Evolutionary conservation across 495 filamentous ascomycete species (phyloP).

Genomic region (Penicillium cosmopolitanum): DNA sequence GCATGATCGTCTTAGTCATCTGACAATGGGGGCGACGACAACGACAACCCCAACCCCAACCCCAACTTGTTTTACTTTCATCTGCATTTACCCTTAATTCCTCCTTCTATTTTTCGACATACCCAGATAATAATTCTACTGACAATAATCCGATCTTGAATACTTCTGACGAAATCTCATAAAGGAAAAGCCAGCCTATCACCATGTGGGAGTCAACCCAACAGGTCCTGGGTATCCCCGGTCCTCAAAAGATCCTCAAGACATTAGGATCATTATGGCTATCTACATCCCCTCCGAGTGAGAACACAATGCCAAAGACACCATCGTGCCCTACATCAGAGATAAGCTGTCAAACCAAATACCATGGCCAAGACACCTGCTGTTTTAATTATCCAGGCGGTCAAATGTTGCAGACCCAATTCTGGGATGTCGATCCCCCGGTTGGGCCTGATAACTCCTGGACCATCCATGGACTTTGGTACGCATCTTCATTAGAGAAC

Average conservation of each 20-base stretch:
- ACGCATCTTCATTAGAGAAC: conserved; percentile 12
- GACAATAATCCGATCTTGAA: background rate
- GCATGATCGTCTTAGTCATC: conserved; percentile 32
- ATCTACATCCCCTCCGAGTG: conserved; percentile 21
- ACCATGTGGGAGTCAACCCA: conserved; percentile 29
- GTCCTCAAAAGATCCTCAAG: conserved; percentile 48
- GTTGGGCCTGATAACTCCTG: conserved; percentile 75
- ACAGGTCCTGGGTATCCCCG: conserved; percentile 37
- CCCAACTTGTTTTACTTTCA: background rate
- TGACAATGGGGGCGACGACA: background rate
- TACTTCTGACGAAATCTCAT: background rate
- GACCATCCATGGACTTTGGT: conserved; percentile 90
- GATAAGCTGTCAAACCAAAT: conserved; percentile 61
- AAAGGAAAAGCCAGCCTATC: background rate
- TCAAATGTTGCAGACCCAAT: conserved; percentile 79
- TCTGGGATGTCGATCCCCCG: conserved; percentile 80
- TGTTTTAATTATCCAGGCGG: conserved; percentile 86
- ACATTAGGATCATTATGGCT: conserved; percentile 41
- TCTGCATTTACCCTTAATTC: background rate
- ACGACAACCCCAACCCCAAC: conserved; percentile 5
- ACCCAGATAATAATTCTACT: background rate
- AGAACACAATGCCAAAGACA: conserved; percentile 14
- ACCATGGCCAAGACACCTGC: conserved; percentile 64
- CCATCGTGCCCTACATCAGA: conserved; percentile 52
- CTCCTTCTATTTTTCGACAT: background rate